Base-by-base conservation (phyloP, 371 early-diverging fungal species). In the Mortierella sp. region DNA sequence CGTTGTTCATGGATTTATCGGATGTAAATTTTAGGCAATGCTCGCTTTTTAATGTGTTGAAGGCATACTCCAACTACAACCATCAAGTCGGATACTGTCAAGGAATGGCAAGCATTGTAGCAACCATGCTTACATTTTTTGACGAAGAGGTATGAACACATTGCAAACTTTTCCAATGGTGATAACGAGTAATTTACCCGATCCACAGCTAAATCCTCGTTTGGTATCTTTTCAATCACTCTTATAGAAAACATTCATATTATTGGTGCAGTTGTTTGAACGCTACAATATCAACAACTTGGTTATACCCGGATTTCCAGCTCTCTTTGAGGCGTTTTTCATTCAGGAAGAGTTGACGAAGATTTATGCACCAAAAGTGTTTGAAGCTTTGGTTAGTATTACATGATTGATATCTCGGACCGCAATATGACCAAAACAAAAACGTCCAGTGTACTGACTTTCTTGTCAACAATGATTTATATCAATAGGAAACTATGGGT, bases 21-120 rank as follows among this genome's bases (percentile, higher is more conserved):
- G 2, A 42, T 28, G 26, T 42, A 15, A 26, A n/a, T 37, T 42
- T 32, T 66, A 89, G 91, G 2, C 91, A 91, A 78, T 77, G 88
- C 47, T 72, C 87, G 2, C 82, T 98, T 62, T 96, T 93, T 74
- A 93, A 93, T 66, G 94, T 98, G 4, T 84, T 96, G 61, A 92
- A 95, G 40, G 96, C 96, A 7, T 97, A 96, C 82, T 89, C 95
- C 15, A 84, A 91, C 65, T 95, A 92, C 62, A 97, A 98, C 83
- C 66, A 85, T 22, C 94, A 93, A 64, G 93, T 97, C 26, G 98
- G 98, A 6, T 95, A 98, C 80, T 98, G 98, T 75, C 98, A 98
- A 86, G 98, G 97, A 9, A 92, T 98, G 86, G 89, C 96, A 7
- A 97, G 95, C 72, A 87, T 98, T n/a, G 96, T 89, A 0, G 96